A percentile compares a stretch with the other conserved stretches of the same genome.
These are phyloP conservation scores for Amanita muscaria DNA, from an alignment of 768 basidiomycete species.

Conservation along the genomic window DNA sequence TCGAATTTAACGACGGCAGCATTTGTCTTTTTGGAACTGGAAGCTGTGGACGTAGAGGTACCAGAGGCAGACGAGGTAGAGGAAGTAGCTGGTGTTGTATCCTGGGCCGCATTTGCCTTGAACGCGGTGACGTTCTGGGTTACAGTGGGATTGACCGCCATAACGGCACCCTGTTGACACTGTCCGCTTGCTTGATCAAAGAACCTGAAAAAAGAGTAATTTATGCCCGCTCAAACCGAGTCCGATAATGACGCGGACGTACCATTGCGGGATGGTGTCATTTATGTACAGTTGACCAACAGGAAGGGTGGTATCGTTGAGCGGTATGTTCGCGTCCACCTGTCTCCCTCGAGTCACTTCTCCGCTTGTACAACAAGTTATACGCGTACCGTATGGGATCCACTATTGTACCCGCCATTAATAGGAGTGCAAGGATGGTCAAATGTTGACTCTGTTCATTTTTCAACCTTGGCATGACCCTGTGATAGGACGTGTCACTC, in stretches of 20 bases:
- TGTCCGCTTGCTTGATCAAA: slow-evolving; percentile 32
- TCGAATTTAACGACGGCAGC: not conserved
- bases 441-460: slow-evolving; percentile 23
- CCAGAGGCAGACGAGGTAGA: slow-evolving; percentile 10
- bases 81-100: slow-evolving; percentile 12
- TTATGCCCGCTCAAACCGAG: too few relatives aligned
- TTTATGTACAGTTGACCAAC: slow-evolving; percentile 23
- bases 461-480: too few relatives aligned
- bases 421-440: slow-evolving; percentile 28
- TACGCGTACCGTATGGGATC: slow-evolving; percentile 23
- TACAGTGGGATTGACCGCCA: slow-evolving; percentile 28
- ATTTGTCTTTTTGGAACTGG: not conserved
- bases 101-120: slow-evolving; percentile 27
- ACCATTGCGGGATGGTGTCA: slow-evolving; percentile 28
- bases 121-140: slow-evolving; percentile 26
- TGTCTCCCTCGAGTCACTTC: not conserved
- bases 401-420: slow-evolving; percentile 27
- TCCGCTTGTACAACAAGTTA: not conserved
- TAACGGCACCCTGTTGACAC: slow-evolving; percentile 28
- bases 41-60: slow-evolving; percentile 2
- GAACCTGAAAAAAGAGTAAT: slow-evolving; percentile 23
- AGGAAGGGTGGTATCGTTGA: slow-evolving; percentile 16
- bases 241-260: too few relatives aligned
- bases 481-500: slow-evolving; percentile 12
- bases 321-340: slow-evolving; percentile 12